phyloP scores from a whole-genome alignment of 2,329 filamentous ascomycete genomes.

The Ceratocystis diversiconidia region DNA sequence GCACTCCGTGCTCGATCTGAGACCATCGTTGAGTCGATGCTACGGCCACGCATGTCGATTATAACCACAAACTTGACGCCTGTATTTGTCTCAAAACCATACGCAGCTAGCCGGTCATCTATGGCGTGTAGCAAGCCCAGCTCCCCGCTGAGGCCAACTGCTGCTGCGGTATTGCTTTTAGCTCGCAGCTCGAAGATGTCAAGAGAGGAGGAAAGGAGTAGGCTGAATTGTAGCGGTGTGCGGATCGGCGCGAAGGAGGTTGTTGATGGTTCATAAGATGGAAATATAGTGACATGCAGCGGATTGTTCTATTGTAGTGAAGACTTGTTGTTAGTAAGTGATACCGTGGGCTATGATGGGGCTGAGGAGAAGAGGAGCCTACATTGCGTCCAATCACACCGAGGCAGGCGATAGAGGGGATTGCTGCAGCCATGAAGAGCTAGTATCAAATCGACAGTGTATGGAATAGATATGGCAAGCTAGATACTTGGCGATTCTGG shows the following conservation, averaged over 20 bases:
- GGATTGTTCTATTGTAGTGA: constrained; percentile 69
- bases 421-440: constrained; percentile 41
- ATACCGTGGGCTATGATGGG: not conserved
- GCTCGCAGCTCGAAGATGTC: constrained; percentile 85
- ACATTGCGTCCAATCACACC: constrained; percentile 90
- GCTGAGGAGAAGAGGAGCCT: constrained; percentile 23
- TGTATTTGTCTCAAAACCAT: constrained; percentile 94
- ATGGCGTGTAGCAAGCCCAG: constrained; percentile 84
- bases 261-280: constrained; percentile 48
- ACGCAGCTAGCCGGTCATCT: constrained; percentile 83
- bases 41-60: constrained; percentile 73
- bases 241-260: constrained; percentile 43
- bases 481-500: not conserved
- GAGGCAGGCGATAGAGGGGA: constrained; percentile 79
- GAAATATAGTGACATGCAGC: constrained; percentile 82
- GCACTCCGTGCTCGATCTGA: constrained; percentile 20
- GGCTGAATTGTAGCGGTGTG: constrained; percentile 75
- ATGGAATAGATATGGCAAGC: not conserved
- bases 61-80: constrained; percentile 81
- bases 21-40: constrained; percentile 26
- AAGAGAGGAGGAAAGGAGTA: constrained; percentile 78
- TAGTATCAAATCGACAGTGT: not conserved
- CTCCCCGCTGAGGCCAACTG: constrained; percentile 54
- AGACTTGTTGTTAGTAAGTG: constrained; percentile 10
- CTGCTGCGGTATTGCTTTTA: constrained; percentile 50